Base-by-base conservation (phyloP, 306 rosid species). In the Aeschynomene evenia region DNA sequence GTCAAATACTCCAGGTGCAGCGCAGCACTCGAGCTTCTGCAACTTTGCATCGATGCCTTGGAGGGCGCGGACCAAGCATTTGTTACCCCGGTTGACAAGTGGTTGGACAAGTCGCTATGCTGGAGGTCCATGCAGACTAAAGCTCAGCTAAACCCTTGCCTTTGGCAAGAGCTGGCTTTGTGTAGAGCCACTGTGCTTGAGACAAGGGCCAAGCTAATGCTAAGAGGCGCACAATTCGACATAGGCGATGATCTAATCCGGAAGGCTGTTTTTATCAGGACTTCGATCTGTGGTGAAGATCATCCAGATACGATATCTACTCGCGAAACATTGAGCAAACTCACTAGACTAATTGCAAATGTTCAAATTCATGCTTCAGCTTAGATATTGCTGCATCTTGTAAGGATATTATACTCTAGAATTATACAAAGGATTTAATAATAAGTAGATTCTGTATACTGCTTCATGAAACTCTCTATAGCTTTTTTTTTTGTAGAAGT, bases 151-250 rank as follows among this genome's bases (percentile, higher is more conserved):
- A 89, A 92, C 68, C 96, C 98, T 42, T 85, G 81, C 73, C 91
- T 92, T 53, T 92, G 98, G 98, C 96, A 92, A 70, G 96, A 92
- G 59, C 70, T 92, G 14, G 96, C 98, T 29, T 77, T 92, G 8
- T 84, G 90, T 56, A 75, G 96, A 77, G 98, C 98, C 76, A 86
- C 87, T 28, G 86, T 92, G 31, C 83, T 92, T 2, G 98, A 92
- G 68, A 86, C 96, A 16, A 83, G 98, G 64, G 95, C 96, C 26
- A 89, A 90, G 79, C 80, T 89, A 39, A 87, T 92, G 98, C 80
- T 92, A 53, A 84, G 96, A 81, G 98, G 98, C 16, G 96, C 86
- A 72, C 95, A 86, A 23, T 92, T 89, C 59, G 96, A 92, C 69
- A 80, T 84, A 14, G 92, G 89, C 16, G 92, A 82, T 72, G 95